Conservation (phyloP, 1,284 basidiomycete species). For the Apiotrichum akiyoshidainum region DNA sequence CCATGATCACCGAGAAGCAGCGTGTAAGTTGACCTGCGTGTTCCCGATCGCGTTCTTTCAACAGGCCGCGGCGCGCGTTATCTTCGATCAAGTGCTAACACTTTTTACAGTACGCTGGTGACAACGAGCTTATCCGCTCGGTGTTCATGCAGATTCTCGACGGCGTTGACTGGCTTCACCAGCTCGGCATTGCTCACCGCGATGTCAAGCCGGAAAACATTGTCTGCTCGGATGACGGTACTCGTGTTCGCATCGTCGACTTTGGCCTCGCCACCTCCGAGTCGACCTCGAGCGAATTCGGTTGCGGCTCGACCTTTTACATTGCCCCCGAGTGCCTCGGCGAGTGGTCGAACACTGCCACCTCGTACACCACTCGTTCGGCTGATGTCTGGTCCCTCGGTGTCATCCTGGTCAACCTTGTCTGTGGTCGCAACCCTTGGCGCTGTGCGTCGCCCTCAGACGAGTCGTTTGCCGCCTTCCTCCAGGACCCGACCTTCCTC, state of each 20-base stretch:
- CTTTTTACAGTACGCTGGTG: constrained; percentile 60
- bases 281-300: constrained; percentile 81
- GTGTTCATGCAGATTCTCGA: constrained; percentile 91
- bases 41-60: background rate
- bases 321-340: constrained; percentile 80
- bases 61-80: background rate
- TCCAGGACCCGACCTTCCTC: constrained; percentile 65
- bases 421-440: constrained; percentile 86
- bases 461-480: constrained; percentile 66
- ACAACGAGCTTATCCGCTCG: constrained; percentile 76
- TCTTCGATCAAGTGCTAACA: constrained; percentile 10
- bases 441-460: constrained; percentile 67
- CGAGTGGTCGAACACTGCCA: constrained; percentile 54
- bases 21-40: constrained; percentile 36
- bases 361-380: constrained; percentile 64
- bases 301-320: constrained; percentile 57
- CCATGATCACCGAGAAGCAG: constrained; percentile 62
- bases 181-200: constrained; percentile 78
- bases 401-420: constrained; percentile 85
- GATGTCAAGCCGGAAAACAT: constrained; percentile 99
- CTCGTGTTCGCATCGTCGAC: constrained; percentile 85
- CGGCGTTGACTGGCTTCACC: constrained; percentile 78
- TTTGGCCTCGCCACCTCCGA: constrained; percentile 96
- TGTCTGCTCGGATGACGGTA: constrained; percentile 72
- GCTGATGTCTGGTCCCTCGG: constrained; percentile 93